Evolutionary conservation across 768 basidiomycete genomes (phyloP), one percentile per base, ranked within the genome.

Genomic region (Leucocoprinus sp.): DNA sequence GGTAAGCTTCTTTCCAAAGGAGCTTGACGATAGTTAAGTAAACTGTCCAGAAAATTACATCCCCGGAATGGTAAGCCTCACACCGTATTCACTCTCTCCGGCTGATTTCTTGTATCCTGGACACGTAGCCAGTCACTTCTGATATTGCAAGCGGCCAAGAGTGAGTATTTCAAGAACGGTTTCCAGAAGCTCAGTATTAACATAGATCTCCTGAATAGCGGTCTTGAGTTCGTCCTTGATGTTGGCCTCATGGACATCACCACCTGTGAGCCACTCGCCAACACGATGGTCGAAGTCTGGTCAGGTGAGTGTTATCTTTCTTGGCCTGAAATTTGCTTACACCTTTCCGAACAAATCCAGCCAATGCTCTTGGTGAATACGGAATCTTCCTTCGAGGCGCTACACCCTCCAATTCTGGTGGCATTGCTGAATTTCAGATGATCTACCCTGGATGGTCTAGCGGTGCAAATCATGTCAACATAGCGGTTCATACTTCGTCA

Each of bases 211-310:
- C 9, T 24, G 40, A 24, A 36, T 29, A 68, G 63, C 15, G 69
- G 69, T 4, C 53, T 70, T 26, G 47, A 58, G 5, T 52, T 69
- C 44, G 61, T 56, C 1, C 56, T 71, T 33, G 66, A 71, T 48
- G 58, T 71, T 26, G 64, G 63, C 29, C 52, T 69, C 27, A 54
- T 71, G 45, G 62, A 69, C 46, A 60, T 64, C 2, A 54, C 60
- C n/a, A 67, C 67, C 15, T 71, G 69, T 58, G 42, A 66, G 47
- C 66, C 68, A 1, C 53, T 68, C 36, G 33, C 58, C 9, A 62
- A 65, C 48, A 60, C 57, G 12, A 62, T 68, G 61, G 65, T 71
- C 19, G 68, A 71, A 38, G 52, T 68, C 48, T 68, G 63, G 62
- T 52, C 57, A 38, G 23, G 59, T 61, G 36, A 44, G 60, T 50